Percentiles rank a stretch among this genome's conserved stretches.
These are phyloP conservation scores for Hordeum vulgare DNA, from an alignment of 176 grass and related monocot genomes.

Conservation along the genomic window DNA sequence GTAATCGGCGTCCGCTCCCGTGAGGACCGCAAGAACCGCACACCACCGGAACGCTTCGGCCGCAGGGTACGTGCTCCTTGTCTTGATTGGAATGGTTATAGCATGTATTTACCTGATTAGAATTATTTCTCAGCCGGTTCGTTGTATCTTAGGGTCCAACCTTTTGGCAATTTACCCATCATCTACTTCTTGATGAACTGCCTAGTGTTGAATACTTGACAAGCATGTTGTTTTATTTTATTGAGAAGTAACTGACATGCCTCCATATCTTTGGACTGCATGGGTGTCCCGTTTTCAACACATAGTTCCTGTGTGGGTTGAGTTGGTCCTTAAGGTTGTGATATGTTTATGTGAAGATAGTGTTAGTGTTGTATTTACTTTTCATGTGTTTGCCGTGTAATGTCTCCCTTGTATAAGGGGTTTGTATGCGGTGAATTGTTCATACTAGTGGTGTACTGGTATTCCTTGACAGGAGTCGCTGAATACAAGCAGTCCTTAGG, in stretches of 20 bases:
- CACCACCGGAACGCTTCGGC: slow-evolving; percentile 56
- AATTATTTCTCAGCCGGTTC: no score
- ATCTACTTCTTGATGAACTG: no score
- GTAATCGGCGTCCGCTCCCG: slow-evolving; percentile 65
- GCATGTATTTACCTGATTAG: no score
- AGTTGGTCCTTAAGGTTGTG: slow-evolving; percentile 11
- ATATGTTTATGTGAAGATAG: not conserved
- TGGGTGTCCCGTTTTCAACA: not conserved
- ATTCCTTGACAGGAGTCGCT: not conserved
- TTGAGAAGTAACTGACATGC: not conserved
- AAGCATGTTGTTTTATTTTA: no score
- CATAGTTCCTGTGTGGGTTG: not conserved
- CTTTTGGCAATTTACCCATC: no score
- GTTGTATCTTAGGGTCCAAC: no score
- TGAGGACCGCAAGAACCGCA: slow-evolving; percentile 47
- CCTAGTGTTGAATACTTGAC: no score
- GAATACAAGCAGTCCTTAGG: not conserved
- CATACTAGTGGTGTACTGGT: not conserved
- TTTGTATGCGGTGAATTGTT: no score
- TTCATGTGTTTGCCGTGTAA: no score
- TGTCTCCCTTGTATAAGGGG: no score
- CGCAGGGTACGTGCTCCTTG: slow-evolving; percentile 41
- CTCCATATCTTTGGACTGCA: no score
- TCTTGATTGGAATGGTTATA: not conserved
- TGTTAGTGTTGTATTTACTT: no score